Conservation (phyloP, 768 basidiomycete genomes). For the Paxillus rubicundulus region DNA sequence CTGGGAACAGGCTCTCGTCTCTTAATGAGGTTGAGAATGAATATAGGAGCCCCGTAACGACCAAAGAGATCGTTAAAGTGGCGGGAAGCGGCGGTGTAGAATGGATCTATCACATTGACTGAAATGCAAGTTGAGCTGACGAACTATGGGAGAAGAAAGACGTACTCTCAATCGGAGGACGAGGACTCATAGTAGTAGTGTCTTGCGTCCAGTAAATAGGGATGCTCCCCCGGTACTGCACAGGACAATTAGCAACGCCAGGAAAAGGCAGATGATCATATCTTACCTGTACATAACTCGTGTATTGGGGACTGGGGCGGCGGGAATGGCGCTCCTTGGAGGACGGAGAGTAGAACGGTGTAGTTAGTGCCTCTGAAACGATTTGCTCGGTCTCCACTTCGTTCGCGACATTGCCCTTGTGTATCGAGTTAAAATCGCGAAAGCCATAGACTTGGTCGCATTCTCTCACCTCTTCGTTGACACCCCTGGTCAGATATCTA, state of each 20-base stretch:
- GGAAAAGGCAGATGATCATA: neutral
- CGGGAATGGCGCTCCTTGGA: conserved; percentile 38
- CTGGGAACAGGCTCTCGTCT: conserved; percentile 72
- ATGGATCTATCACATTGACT: conserved; percentile 95
- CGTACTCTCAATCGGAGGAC: conserved; percentile 95
- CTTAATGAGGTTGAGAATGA: conserved; percentile 94
- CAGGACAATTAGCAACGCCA: neutral
- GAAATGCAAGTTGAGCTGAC: conserved; percentile 3
- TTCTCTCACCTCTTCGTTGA: conserved; percentile 77
- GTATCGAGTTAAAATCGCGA: neutral
- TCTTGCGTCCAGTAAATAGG: conserved; percentile 98
- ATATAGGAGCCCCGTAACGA: conserved; percentile 87
- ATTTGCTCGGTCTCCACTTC: conserved; percentile 99
- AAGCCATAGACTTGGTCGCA: neutral
- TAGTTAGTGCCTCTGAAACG: conserved; percentile 85
- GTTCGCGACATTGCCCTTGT: conserved; percentile 94
- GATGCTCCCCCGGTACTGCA: conserved; percentile 90
- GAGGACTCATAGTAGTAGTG: conserved; percentile 81
- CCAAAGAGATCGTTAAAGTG: conserved; percentile 92
- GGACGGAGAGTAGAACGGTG: conserved; percentile 79
- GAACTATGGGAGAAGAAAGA: conserved; percentile 4
- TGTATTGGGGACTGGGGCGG: conserved; percentile 80
- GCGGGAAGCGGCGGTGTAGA: conserved; percentile 86
- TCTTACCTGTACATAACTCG: conserved; percentile 87
- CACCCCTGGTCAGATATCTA: conserved; percentile 89